Evolutionary conservation across 495 filamentous ascomycete genomes (phyloP).

Genomic region (Pyrenopolyporus hunteri): DNA sequence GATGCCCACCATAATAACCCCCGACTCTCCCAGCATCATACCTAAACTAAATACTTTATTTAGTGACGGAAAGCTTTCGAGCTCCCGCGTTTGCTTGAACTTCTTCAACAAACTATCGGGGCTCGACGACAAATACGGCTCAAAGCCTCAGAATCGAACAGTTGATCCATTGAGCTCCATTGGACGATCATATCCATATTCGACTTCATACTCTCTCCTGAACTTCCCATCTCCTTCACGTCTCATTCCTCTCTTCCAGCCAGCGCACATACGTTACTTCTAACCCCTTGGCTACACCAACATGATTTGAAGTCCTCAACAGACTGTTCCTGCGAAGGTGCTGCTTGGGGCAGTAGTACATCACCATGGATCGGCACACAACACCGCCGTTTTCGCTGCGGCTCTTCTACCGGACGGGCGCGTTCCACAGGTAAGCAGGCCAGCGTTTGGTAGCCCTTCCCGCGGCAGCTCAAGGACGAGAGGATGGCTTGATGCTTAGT

Average conservation of each 20-base stretch:
- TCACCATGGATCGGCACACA: conserved; percentile 64
- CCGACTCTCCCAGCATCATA: background rate
- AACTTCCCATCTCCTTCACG: background rate
- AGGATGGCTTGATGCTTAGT: background rate
- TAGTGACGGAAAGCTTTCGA: conserved; percentile 22
- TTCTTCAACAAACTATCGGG: conserved; percentile 3
- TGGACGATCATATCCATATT: background rate
- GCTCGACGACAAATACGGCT: conserved; percentile 1
- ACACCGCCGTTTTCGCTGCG: conserved; percentile 89
- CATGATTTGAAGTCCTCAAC: conserved; percentile 25
- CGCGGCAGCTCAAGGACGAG: background rate
- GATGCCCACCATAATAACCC: conserved; percentile 10
- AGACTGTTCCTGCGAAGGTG: conserved; percentile 19
- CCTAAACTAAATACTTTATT: conserved; percentile 11
- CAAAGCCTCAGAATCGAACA: conserved; percentile 6
- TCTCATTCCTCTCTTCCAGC: background rate
- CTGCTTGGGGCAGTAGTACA: conserved; percentile 23
- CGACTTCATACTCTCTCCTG: background rate
- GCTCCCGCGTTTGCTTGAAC: conserved; percentile 25
- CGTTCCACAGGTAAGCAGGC: conserved; percentile 68
- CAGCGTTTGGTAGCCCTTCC: background rate
- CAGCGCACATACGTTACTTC: background rate
- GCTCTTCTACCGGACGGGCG: conserved; percentile 79
- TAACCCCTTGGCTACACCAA: conserved; percentile 6
- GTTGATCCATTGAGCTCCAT: no score